Evolutionary conservation across 768 basidiomycete genomes (phyloP).

Genomic region (Boletus barrowsii): DNA sequence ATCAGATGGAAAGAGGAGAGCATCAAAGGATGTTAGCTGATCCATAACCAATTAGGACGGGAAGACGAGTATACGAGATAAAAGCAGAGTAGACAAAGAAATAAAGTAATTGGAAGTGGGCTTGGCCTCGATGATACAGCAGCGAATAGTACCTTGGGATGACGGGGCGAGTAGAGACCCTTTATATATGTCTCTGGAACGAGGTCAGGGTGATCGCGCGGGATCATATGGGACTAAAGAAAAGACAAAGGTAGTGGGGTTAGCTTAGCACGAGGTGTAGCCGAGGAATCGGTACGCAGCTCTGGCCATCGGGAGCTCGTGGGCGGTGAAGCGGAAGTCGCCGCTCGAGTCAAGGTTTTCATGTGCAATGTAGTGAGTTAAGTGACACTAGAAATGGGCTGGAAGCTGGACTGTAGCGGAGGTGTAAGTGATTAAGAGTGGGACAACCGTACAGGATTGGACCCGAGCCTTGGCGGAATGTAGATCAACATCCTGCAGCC

Average conservation of each 20-base stretch:
- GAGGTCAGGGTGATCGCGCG: slow-evolving; percentile 37
- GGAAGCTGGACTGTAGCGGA: slow-evolving; percentile 4
- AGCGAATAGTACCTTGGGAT: slow-evolving; percentile 18
- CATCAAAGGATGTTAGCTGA: slow-evolving; percentile 59
- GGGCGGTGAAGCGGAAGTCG: background rate
- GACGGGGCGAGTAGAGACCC: slow-evolving; percentile 17
- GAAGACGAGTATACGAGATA: slow-evolving; percentile 18
- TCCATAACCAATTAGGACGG: slow-evolving; percentile 47
- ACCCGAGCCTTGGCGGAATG: slow-evolving; percentile 8
- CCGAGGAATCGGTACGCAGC: slow-evolving; percentile 19
- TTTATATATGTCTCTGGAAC: slow-evolving; percentile 35
- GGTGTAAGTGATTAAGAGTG: slow-evolving; percentile 4
- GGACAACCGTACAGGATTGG: slow-evolving; percentile 13
- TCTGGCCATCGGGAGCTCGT: slow-evolving; percentile 5
- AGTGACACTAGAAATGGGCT: slow-evolving; percentile 1
- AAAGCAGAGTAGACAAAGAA: slow-evolving; percentile 19
- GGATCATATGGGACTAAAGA: slow-evolving; percentile 22
- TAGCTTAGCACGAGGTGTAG: slow-evolving; percentile 37
- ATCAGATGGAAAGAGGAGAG: slow-evolving; percentile 76
- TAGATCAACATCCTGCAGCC: slow-evolving; percentile 17
- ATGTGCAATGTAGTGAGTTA: slow-evolving; percentile 13
- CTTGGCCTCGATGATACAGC: slow-evolving; percentile 16
- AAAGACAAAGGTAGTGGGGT: slow-evolving; percentile 26
- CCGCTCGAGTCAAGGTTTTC: slow-evolving; percentile 7
- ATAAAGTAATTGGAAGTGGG: slow-evolving; percentile 15